Evolutionary conservation across 305 asterid genomes (phyloP).

Genomic region (Petunia hybrid): DNA sequence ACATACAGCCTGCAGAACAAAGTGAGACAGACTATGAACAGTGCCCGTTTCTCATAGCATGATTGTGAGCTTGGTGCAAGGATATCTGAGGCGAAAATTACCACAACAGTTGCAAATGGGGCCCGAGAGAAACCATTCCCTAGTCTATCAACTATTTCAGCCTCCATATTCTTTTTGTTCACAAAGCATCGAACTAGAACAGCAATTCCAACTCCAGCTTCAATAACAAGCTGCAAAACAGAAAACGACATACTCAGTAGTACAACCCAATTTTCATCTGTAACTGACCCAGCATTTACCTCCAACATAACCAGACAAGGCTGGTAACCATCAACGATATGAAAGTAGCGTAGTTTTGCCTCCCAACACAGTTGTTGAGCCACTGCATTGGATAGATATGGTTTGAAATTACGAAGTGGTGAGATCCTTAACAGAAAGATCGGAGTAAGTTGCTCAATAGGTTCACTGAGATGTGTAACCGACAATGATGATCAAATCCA

Average conservation of each 20-base stretch:
- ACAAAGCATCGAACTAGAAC: slow-evolving; percentile 92
- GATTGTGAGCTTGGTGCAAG: slow-evolving; percentile 19
- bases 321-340: slow-evolving; percentile 86
- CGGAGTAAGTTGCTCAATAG: slow-evolving; percentile 33
- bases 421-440: slow-evolving; percentile 26
- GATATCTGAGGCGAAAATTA: slow-evolving; percentile 41
- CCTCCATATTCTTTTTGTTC: slow-evolving; percentile 73
- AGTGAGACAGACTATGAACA: slow-evolving; percentile 20
- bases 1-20: slow-evolving; percentile 75
- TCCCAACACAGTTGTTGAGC: slow-evolving; percentile 97
- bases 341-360: slow-evolving; percentile 85
- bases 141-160: slow-evolving; percentile 85
- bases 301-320: slow-evolving; percentile 86
- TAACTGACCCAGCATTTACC: slow-evolving; percentile 5
- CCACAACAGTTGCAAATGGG: slow-evolving; percentile 98
- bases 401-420: slow-evolving; percentile 40
- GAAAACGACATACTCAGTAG: slow-evolving; percentile 37
- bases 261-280: slow-evolving; percentile 32
- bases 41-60: slow-evolving; percentile 10
- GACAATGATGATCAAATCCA: slow-evolving; percentile 99
- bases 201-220: slow-evolving; percentile 88
- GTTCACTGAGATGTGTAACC: slow-evolving; percentile 57
- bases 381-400: slow-evolving; percentile 62
- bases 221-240: slow-evolving; percentile 72
- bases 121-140: slow-evolving; percentile 98